These are phyloP conservation scores for Hymenoscyphus albidus DNA, from an alignment of 2,329 filamentous ascomycete genomes.

Conservation along the genomic window DNA sequence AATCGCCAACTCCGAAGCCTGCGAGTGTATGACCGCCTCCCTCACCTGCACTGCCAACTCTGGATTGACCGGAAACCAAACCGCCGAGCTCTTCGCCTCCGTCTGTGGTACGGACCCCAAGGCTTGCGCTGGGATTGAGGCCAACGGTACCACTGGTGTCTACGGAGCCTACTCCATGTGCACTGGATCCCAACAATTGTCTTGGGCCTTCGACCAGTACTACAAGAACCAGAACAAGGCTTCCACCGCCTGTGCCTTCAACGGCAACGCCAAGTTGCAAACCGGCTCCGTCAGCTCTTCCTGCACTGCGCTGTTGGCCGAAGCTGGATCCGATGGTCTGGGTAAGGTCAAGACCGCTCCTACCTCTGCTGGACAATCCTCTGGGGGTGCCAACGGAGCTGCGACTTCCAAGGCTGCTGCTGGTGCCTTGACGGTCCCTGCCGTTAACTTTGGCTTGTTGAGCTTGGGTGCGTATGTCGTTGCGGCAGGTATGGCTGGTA, in stretches of 20 bases:
- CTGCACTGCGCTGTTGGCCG: constrained; percentile 57
- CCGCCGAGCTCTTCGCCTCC: constrained; percentile 66
- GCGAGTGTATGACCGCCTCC: constrained; percentile 77
- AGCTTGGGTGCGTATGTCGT: constrained; percentile 47
- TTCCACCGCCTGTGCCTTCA: constrained; percentile 65
- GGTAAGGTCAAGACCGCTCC: constrained; percentile 50
- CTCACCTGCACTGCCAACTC: constrained; percentile 66
- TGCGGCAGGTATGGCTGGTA: constrained; percentile 47
- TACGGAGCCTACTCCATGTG: constrained; percentile 82
- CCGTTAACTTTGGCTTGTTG: constrained; percentile 43
- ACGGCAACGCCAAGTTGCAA: constrained; percentile 58
- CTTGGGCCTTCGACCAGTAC: constrained; percentile 71
- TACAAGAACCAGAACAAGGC: constrained; percentile 54
- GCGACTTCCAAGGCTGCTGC: constrained; percentile 38
- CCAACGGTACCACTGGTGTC: constrained; percentile 61
- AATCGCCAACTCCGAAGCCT: constrained; percentile 72
- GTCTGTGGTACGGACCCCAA: constrained; percentile 59
- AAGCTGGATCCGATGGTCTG: constrained; percentile 59
- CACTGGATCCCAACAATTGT: constrained; percentile 64
- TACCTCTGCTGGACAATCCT: constrained; percentile 32
- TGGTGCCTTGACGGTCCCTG: constrained; percentile 39
- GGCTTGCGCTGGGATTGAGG: constrained; percentile 65
- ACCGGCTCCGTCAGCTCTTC: constrained; percentile 43
- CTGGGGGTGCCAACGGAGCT: constrained; percentile 19
- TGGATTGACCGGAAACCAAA: constrained; percentile 53